These are phyloP conservation scores for Hymenoscyphus fructigenus DNA, from an alignment of 2,329 filamentous ascomycete genomes.

Conservation along the genomic window DNA sequence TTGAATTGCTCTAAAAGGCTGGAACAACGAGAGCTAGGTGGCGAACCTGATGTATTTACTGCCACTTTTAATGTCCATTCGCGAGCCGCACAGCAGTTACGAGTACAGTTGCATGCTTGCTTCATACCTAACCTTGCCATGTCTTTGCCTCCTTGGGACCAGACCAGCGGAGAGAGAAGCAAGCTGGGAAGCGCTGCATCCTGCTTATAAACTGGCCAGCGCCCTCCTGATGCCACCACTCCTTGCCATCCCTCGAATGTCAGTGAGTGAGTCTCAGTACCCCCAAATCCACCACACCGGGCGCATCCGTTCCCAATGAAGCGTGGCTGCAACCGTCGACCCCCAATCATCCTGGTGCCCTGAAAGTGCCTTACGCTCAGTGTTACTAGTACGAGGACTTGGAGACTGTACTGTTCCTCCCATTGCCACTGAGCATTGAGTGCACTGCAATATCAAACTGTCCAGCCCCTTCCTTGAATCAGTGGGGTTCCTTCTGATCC, in stretches of 20 bases:
- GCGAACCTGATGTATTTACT: too few species aligned
- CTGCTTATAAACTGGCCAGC: conserved; percentile 1
- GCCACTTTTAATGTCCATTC: too few species aligned
- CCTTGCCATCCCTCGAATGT: not conserved
- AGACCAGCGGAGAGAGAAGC: not conserved
- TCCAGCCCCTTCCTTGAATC: not conserved
- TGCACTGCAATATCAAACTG: not conserved
- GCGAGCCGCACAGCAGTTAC: not conserved
- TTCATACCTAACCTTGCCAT: conserved; percentile 3
- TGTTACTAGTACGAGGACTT: too few species aligned
- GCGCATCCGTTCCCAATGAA: not conserved
- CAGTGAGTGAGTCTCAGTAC: not conserved
- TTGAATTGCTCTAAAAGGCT: too few species aligned
- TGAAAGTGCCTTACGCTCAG: too few species aligned
- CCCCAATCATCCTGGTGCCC: not conserved
- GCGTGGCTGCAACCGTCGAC: not conserved
- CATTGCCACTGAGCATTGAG: not conserved
- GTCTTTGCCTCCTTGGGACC: not conserved
- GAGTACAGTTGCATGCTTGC: conserved; percentile 4
- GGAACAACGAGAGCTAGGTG: too few species aligned
- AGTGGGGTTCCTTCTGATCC: not conserved
- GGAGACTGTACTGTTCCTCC: not conserved
- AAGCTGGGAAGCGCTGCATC: not conserved
- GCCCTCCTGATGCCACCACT: not conserved
- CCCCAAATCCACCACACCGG: not conserved